Evolutionary conservation across 208 protist species (phyloP).

Genomic region (Porcisia hertigi): DNA sequence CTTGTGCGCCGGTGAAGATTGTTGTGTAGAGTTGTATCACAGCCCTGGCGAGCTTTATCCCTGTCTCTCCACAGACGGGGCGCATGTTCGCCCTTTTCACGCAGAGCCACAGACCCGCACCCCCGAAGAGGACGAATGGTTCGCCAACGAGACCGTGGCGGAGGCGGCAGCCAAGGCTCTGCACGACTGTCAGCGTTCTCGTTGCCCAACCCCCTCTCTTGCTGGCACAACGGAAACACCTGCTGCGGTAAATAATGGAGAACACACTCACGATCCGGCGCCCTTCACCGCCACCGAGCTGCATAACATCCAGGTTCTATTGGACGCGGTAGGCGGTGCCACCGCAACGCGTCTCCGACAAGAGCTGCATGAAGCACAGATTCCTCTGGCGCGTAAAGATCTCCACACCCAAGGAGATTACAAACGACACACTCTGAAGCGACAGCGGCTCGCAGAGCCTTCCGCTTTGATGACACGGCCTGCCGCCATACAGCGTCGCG

Average conservation of each 20-base stretch:
- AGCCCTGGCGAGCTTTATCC: conserved; percentile 65
- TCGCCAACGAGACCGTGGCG: conserved; percentile 24
- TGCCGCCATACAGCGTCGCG: not conserved
- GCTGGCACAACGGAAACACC: not conserved
- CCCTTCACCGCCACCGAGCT: conserved; percentile 49
- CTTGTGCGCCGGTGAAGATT: conserved; percentile 43
- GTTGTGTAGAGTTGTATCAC: conserved; percentile 83
- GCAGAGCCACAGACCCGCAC: conserved; percentile 24
- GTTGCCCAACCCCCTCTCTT: not conserved
- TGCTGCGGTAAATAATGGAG: not conserved
- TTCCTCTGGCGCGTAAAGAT: conserved; percentile 24
- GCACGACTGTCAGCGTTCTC: conserved; percentile 4
- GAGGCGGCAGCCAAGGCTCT: conserved; percentile 31
- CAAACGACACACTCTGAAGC: conserved; percentile 33
- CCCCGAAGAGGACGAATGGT: conserved; percentile 45
- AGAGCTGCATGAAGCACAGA: conserved; percentile 29
- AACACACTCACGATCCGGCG: not conserved
- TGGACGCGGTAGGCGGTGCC: conserved; percentile 38
- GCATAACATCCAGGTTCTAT: conserved; percentile 55
- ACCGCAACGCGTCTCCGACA: conserved; percentile 40
- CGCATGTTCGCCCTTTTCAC: conserved; percentile 53
- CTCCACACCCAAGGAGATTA: conserved; percentile 12
- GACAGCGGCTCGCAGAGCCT: conserved; percentile 10
- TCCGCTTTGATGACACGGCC: not conserved
- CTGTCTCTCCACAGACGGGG: conserved; percentile 26